Base-by-base conservation (phyloP, 176 grass and related monocot genomes). In the Bromus sterilis region DNA sequence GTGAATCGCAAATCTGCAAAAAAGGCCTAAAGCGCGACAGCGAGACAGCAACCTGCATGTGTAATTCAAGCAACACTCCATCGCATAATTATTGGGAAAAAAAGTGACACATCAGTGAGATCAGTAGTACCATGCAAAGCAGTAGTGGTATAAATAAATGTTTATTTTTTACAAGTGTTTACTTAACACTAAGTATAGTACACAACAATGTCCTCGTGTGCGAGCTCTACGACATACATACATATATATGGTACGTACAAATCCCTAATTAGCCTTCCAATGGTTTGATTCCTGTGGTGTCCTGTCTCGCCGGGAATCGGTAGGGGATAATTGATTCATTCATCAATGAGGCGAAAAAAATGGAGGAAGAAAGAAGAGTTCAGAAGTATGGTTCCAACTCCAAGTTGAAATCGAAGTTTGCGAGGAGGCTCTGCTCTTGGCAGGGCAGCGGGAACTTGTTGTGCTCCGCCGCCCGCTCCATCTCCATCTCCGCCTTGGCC, bases 371-470 rank as follows among this genome's bases (percentile, higher is more conserved):
- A 44, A 14, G 10, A 14, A 40, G 2, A 43, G 4, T 23, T 88
- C 55, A 97, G 65, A 90, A 94, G 71, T 87, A 94, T 51, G 46
- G 46, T 51, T 51, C 46, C 46, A 51, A 0, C 31, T 97, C 94
- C 87, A 97, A 42, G 77, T 82, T 88, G 83, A 97, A 91, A 76
- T 83, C 86, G 51, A 97, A 86, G 30, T 81, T 78, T 4, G 79
- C 71, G 20, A 85, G 57, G 86, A 84, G 63, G 87, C 82, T 72
- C 64, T 95, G 89, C 48, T 93, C 86, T 9, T 93, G 83, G 75
- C 84, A 91, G 31, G 83, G 83, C 68, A 85, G 77, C 7, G 64
- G 69, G 41, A 89, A 66, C 86, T 87, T 93, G 65, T 87, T 93
- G 65, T 81, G 81, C 56, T 89, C 86, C 83, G 87, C 69, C 33